Evolutionary conservation across 345 rosid genomes (phyloP), one percentile per base, ranked within the genome.

Genomic region (Nasturtium officinale): DNA sequence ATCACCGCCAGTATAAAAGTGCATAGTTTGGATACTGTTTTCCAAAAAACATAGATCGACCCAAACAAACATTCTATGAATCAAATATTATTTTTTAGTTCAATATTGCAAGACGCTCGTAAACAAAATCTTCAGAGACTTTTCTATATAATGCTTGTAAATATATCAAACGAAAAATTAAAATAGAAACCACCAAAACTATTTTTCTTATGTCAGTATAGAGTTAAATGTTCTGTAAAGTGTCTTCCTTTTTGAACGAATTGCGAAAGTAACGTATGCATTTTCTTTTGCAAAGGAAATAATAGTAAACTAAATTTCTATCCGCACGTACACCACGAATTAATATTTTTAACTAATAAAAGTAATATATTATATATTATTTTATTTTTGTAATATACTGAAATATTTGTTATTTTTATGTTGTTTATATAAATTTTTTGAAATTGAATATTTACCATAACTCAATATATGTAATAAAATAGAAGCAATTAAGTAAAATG

Each of bases 11-110:
- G n/a, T 53, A n/a, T 64, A 58, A 9, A 60, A 50, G 38, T 61
- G 52, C 28, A 69, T 53, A 28, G n/a, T 61, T 33, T 61, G 25
- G 69, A 68, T 40, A 25, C 18, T 37, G 18, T 48, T 69, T 43
- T 45, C n/a, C 23, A 20, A 7, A 13, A 29, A 3, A 21, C 4
- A 46, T 30, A 21, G 17, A 47, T 54, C 28, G 66, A 58, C 9
- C 58, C 11, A 45, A 32, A 5, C 2, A 57, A 54, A 47, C n/a
- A 30, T 32, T 69, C 26, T 3, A 7, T n/a, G 37, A 21, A 9
- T 56, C 23, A 37, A 46, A n/a, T 15, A 10, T 9, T 11, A 37
- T 47, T 28, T 28, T 23, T 28, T 37, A 6, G 32, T 51, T 18
- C 51, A 48, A 16, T 29, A 59, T 48, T 50, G 54, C 69, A 38